Percentiles rank a stretch among this genome's conserved stretches.
Evolutionary conservation across 2,329 filamentous ascomycete genomes (phyloP).

Genomic region (Hymenoscyphus fructigenus): DNA sequence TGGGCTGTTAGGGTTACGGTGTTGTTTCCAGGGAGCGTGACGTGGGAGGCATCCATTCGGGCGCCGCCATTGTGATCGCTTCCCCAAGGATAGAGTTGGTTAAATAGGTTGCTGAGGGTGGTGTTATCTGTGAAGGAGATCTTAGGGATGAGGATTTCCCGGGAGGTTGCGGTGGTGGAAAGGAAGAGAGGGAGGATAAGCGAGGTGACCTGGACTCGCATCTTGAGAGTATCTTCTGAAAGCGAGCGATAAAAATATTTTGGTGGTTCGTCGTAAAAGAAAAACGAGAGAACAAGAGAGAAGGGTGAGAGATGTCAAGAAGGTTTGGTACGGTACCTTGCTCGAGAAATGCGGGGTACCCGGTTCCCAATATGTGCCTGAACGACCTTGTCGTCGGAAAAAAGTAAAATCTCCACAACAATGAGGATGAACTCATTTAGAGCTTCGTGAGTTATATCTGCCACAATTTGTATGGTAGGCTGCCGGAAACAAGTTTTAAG

Average conservation of each 20-base stretch:
- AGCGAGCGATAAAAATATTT: not conserved
- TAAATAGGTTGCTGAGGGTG: constrained; percentile 47
- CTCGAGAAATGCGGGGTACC: not conserved
- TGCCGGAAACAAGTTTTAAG: not conserved
- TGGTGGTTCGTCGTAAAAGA: not conserved
- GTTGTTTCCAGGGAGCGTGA: constrained; percentile 36
- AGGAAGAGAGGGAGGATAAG: not conserved
- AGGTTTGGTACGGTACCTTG: not conserved
- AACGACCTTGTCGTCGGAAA: not conserved
- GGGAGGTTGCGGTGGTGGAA: not conserved
- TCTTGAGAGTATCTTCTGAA: not conserved
- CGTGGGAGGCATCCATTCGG: constrained; percentile 51
- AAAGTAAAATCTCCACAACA: not conserved
- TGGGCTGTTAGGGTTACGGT: constrained; percentile 23
- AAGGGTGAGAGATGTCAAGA: not conserved
- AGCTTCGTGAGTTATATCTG: not conserved
- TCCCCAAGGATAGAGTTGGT: constrained; percentile 56
- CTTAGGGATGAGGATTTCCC: not conserved
- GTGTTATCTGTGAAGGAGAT: constrained; percentile 20
- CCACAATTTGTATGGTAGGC: not conserved
- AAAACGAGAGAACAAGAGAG: not conserved
- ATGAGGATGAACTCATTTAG: not conserved
- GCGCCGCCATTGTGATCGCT: constrained; percentile 57
- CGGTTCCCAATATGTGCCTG: not conserved
- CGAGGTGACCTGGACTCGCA: not conserved